Conservation (phyloP, 169 alveolate species). For the Perkinsus marinus region DNA sequence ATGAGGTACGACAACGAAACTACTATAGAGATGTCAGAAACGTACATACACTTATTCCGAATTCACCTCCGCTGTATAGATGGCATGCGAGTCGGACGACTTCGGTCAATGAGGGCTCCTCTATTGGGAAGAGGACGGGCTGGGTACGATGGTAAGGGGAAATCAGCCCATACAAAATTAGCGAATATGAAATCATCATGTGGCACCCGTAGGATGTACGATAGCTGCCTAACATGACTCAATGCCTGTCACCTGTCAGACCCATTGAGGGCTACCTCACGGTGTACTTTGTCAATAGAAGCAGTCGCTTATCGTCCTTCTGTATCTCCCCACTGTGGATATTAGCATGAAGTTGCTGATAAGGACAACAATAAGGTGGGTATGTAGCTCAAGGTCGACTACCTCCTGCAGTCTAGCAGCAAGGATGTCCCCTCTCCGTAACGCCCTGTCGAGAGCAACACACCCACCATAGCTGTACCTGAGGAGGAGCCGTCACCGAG, state of each 20-base stretch:
- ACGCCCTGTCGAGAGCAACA: background rate
- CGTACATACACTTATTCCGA: background rate
- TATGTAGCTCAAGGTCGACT: background rate
- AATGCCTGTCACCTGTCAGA: background rate
- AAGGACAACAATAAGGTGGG: background rate
- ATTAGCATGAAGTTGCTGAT: background rate
- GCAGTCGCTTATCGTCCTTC: background rate
- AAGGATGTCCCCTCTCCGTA: background rate
- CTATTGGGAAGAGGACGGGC: background rate
- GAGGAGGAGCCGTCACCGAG: no score
- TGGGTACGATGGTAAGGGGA: background rate
- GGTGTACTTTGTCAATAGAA: background rate
- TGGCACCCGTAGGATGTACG: background rate
- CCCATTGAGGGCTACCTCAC: background rate
- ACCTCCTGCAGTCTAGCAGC: background rate
- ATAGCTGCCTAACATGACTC: background rate
- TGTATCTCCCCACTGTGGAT: background rate
- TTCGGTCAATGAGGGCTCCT: background rate
- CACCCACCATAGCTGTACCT: background rate
- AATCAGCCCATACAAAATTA: background rate
- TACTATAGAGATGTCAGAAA: background rate
- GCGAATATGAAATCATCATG: background rate
- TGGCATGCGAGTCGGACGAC: background rate
- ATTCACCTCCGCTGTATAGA: background rate
- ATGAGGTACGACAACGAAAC: background rate